A percentile compares a stretch with the other conserved stretches of the same genome.
These are phyloP conservation scores for Chenopodium formosanum DNA, from an alignment of 148 eudicot genomes.

Conservation along the genomic window DNA sequence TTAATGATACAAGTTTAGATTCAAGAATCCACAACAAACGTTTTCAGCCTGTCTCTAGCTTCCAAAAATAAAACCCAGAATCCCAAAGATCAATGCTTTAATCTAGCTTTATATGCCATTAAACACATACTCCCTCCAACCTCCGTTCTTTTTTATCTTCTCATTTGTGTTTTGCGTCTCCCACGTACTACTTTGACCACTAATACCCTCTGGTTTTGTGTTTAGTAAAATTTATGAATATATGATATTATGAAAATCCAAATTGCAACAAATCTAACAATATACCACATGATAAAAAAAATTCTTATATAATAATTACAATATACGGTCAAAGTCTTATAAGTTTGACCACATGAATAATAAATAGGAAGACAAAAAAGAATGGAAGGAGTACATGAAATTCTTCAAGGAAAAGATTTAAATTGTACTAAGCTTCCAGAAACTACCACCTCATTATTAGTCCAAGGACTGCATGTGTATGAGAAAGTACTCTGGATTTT, in stretches of 20 bases:
- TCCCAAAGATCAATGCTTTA: neutral
- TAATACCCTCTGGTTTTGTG: too few species aligned
- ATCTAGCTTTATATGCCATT: neutral
- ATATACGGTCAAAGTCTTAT: too few species aligned
- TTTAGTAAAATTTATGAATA: too few species aligned
- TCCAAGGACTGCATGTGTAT: neutral
- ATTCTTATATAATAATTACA: too few species aligned
- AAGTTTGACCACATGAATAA: too few species aligned
- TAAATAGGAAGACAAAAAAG: too few species aligned
- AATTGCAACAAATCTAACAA: too few species aligned
- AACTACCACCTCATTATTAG: neutral
- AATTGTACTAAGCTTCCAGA: neutral
- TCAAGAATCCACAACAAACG: neutral
- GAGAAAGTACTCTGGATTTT: neutral
- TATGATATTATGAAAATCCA: too few species aligned
- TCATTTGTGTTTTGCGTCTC: neutral
- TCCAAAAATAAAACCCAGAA: neutral
- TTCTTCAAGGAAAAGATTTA: neutral
- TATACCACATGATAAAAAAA: too few species aligned
- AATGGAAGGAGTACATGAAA: neutral
- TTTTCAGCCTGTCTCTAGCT: neutral
- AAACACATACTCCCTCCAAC: neutral
- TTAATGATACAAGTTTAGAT: neutral
- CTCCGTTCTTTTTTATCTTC: too few species aligned
- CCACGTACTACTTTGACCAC: too few species aligned